Conservation (phyloP, 176 grass and related monocot genomes). For the Echinochloa phyllopogon region DNA sequence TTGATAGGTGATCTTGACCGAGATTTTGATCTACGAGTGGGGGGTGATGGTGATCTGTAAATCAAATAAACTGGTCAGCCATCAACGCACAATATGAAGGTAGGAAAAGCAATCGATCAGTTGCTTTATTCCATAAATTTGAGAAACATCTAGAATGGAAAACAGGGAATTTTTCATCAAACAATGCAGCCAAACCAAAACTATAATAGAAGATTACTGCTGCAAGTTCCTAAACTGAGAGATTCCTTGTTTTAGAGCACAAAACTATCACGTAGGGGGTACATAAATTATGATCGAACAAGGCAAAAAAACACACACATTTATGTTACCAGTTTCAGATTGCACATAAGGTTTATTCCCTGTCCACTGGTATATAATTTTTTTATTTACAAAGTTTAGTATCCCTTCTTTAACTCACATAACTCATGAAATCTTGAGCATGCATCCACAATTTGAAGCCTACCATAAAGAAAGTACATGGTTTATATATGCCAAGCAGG, state of each 20-base stretch:
- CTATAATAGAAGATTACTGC: background rate
- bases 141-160: background rate
- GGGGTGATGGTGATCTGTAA: constrained; percentile 75
- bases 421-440: background rate
- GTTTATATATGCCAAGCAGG: constrained; percentile 7
- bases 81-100: background rate
- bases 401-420: background rate
- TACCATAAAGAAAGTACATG: constrained; percentile 21
- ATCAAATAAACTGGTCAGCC: constrained; percentile 45
- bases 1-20: constrained; percentile 92
- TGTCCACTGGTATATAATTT: background rate
- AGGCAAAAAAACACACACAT: background rate
- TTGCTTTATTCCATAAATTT: background rate
- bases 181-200: constrained; percentile 34
- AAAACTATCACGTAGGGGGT: background rate
- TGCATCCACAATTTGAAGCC: background rate
- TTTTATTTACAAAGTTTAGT: background rate
- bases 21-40: constrained; percentile 65
- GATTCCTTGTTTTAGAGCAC: background rate
- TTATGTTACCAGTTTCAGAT: background rate
- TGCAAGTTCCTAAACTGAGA: background rate
- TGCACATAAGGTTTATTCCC: background rate
- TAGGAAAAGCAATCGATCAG: background rate
- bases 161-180: background rate
- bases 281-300: background rate